phyloP scores from a whole-genome alignment of 768 basidiomycete species.

The Postia placenta region DNA sequence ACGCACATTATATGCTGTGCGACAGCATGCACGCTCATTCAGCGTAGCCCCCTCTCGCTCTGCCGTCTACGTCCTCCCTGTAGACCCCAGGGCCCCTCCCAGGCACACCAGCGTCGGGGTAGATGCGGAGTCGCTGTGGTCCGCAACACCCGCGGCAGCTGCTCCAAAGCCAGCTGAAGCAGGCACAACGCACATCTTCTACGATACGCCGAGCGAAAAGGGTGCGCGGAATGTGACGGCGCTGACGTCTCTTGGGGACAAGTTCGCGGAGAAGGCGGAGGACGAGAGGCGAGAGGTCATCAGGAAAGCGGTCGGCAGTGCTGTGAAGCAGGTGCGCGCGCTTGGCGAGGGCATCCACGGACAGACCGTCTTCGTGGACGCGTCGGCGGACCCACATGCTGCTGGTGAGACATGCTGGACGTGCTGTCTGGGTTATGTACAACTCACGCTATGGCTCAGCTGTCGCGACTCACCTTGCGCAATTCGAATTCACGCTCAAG shows the following conservation, averaged over 20 bases:
- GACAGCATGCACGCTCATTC: not conserved
- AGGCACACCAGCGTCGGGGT: constrained; percentile 30
- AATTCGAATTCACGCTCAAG: constrained; percentile 75
- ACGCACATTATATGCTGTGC: too few relatives aligned
- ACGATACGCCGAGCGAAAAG: constrained; percentile 23
- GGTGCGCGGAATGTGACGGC: constrained; percentile 16
- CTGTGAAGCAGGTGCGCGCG: constrained; percentile 60
- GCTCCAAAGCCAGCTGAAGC: constrained; percentile 42
- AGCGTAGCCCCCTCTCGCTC: not conserved
- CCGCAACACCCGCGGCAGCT: constrained; percentile 31
- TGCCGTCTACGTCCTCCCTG: constrained; percentile 38
- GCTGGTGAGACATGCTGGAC: too few relatives aligned
- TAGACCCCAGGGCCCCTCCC: constrained; percentile 39
- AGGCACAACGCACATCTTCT: constrained; percentile 62
- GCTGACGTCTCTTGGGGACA: constrained; percentile 19
- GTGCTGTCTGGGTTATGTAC: too few relatives aligned
- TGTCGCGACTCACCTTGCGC: constrained; percentile 70
- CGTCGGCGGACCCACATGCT: constrained; percentile 65
- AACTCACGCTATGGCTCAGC: too few relatives aligned
- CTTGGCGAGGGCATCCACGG: constrained; percentile 54
- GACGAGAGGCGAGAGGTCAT: constrained; percentile 54
- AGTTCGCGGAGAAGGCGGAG: constrained; percentile 14
- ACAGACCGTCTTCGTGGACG: constrained; percentile 51
- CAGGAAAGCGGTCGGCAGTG: constrained; percentile 65
- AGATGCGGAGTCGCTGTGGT: constrained; percentile 48